These are phyloP conservation scores for Cymbopogon citratus DNA, from an alignment of 176 grass and related monocot genomes.

Conservation along the genomic window DNA sequence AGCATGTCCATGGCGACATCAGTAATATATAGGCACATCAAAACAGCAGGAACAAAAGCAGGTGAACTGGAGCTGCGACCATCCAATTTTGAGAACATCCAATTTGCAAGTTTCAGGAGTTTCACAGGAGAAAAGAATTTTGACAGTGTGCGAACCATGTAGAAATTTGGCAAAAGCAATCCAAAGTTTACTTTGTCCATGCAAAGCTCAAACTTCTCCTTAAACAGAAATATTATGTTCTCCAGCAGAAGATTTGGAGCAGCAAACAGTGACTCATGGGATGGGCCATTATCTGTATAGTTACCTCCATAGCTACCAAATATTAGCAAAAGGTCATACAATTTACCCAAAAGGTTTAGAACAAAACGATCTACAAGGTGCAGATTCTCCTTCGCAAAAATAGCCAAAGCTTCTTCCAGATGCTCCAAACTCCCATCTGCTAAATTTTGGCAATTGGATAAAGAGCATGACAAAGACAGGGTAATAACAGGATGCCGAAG, in stretches of 20 bases:
- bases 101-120: slow-evolving; percentile 70
- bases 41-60: slow-evolving; percentile 42
- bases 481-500: slow-evolving; percentile 66
- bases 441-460: slow-evolving; percentile 35
- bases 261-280: slow-evolving; percentile 41
- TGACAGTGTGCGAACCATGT: slow-evolving; percentile 46
- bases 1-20: slow-evolving; percentile 63
- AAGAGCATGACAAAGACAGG: slow-evolving; percentile 45
- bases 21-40: slow-evolving; percentile 58
- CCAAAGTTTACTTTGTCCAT: slow-evolving; percentile 42
- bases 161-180: slow-evolving; percentile 53
- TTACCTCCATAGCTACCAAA: slow-evolving; percentile 13
- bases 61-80: slow-evolving; percentile 11
- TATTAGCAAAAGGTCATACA: slow-evolving; percentile 46
- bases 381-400: slow-evolving; percentile 54
- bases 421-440: slow-evolving; percentile 36
- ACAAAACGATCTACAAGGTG: slow-evolving; percentile 51
- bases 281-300: slow-evolving; percentile 22
- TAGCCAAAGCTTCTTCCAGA: slow-evolving; percentile 40
- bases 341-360: slow-evolving; percentile 59
- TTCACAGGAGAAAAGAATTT: slow-evolving; percentile 63
- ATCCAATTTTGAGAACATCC: slow-evolving; percentile 63
- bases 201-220: slow-evolving; percentile 64
- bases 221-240: slow-evolving; percentile 51
- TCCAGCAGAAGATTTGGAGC: slow-evolving; percentile 47